phyloP scores from a whole-genome alignment of 345 rosid species.

The Camelina laxa region DNA sequence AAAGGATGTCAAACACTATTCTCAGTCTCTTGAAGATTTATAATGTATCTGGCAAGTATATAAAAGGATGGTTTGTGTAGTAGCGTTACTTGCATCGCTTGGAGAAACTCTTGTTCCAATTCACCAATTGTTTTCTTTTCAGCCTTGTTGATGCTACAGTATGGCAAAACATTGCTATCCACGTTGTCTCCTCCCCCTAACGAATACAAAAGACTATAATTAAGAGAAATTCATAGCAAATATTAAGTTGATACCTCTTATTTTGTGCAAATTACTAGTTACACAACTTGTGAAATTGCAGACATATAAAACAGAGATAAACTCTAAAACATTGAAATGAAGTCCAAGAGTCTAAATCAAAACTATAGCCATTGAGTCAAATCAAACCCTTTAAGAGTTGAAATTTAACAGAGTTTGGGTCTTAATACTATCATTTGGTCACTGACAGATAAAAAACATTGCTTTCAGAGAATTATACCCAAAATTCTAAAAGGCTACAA shows the following conservation, averaged over 20 bases:
- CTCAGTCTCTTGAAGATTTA: neutral
- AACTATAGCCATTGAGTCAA: conserved; percentile 1
- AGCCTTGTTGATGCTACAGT: conserved; percentile 71
- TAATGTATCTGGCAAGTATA: neutral
- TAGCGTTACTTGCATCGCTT: conserved; percentile 81
- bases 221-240: neutral
- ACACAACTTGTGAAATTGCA: neutral
- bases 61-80: neutral
- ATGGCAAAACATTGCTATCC: conserved; percentile 73
- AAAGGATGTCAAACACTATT: neutral
- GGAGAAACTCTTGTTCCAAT: conserved; percentile 91
- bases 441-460: neutral
- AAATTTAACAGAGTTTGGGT: neutral
- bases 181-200: conserved; percentile 59
- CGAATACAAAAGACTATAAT: neutral
- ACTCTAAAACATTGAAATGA: neutral
- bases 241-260: neutral
- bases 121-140: conserved; percentile 77
- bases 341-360: too few relatives aligned
- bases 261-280: neutral
- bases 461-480: neutral
- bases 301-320: neutral
- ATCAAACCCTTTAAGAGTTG: neutral
- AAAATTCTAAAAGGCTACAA: conserved; percentile 13
- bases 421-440: neutral